Evolutionary conservation across 768 basidiomycete species (phyloP), one percentile per base, ranked within the genome.

Genomic region (Russula dissimulans): DNA sequence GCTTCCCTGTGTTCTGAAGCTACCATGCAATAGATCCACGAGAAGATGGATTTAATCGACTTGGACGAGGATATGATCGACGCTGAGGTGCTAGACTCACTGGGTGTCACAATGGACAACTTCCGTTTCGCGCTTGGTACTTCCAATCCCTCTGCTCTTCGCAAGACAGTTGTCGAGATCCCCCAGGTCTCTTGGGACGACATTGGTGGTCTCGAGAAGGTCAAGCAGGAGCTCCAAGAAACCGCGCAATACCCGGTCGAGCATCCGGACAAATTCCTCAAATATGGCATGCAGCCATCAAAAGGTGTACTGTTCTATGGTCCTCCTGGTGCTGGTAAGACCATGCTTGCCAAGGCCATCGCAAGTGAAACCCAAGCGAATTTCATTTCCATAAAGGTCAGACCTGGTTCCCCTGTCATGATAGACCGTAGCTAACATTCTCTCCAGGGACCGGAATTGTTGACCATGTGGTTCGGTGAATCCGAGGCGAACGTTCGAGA

Each of bases 381-480:
- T 80, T 98, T 98, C 70, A 97, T 98, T 78, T 91, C 87, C 64
- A 97, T 98, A 82, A 99, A 99, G 86, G 87, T 85, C 11, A 55
- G 53, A 61, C 47, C 18, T 36, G 12, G n/a, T 53, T 8, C 26
- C 17, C n/a, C 10, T 29, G 32, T 41, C 29, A 29, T 26, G 38
- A 39, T 38, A 22, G 32, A 14, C 48, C 1, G 22, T 59, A 15
- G 70, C 56, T 31, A 71, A 67, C 9, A 36, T 14, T 51, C 45
- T 52, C 49, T 17, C 60, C 14, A 88, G 84, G 95, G 97, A 65
- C 95, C 95, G 63, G 97, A 97, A 76, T 80, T 97, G 45, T 85
- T 98, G 45, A 99, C 95, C 6, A 98, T 98, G 95, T 99, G 97
- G 94, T 98, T 99, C 75, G 97, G 97, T 85, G 97, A 99, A 81